Evolutionary conservation across 2,329 filamentous ascomycete genomes (phyloP).

Genomic region (Colletotrichum phormii): DNA sequence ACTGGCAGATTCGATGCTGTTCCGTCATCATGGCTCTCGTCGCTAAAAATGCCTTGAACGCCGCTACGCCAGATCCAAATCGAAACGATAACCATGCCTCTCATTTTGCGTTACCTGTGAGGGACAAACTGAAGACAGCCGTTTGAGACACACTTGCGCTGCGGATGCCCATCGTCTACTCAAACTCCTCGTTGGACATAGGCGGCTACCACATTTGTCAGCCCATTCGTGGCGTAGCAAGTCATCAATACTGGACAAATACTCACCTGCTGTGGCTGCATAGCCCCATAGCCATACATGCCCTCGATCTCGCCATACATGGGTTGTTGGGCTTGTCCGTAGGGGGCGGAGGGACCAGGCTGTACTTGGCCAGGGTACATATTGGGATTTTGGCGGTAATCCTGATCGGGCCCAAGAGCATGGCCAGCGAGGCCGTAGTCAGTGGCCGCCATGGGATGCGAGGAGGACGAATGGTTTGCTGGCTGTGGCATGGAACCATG

Average conservation of each 20-base stretch:
- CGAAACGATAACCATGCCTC: not conserved
- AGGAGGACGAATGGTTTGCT: conserved; percentile 63
- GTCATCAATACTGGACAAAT: not conserved
- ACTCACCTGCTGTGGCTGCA: conserved; percentile 86
- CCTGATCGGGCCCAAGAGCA: conserved; percentile 74
- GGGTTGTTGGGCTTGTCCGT: conserved; percentile 80
- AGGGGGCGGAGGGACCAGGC: conserved; percentile 75
- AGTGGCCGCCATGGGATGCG: conserved; percentile 68
- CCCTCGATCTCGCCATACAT: conserved; percentile 87
- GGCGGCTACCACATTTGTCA: conserved; percentile 47
- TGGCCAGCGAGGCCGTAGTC: conserved; percentile 74
- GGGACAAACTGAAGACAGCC: not conserved
- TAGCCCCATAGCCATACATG: conserved; percentile 86
- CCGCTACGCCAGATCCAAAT: conserved; percentile 29
- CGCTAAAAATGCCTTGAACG: conserved; percentile 19
- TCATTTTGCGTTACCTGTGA: not conserved
- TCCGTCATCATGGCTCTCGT: conserved; percentile 14
- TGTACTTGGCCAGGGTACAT: conserved; percentile 89
- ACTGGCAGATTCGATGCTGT: not conserved
- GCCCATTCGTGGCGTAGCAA: conserved; percentile 3
- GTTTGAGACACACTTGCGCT: not conserved
- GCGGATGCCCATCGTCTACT: conserved; percentile 42
- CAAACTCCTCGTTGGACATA: conserved; percentile 60
- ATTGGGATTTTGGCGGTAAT: conserved; percentile 81
- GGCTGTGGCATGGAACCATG: conserved; percentile 62